These are phyloP conservation scores for Solanum pennellii DNA, from an alignment of 257 asterid species.

Conservation along the genomic window DNA sequence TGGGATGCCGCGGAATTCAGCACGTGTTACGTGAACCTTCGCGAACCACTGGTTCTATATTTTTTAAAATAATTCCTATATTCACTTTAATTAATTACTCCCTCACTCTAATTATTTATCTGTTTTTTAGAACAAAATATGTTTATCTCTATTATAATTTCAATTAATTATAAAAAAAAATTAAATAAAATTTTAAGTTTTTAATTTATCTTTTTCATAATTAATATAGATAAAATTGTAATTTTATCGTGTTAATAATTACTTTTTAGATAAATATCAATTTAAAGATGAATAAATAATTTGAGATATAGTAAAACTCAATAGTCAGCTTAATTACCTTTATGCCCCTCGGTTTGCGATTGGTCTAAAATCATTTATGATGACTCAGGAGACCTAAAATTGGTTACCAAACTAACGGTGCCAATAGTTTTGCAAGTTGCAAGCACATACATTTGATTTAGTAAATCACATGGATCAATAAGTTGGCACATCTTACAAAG, in stretches of 20 bases:
- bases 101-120: too few species aligned
- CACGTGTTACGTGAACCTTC: slow-evolving; percentile 9
- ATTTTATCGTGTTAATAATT: too few species aligned
- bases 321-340: not conserved
- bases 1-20: not conserved
- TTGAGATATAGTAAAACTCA: rapidly evolving
- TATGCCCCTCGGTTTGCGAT: not conserved
- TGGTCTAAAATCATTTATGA: not conserved
- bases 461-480: not conserved
- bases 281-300: too few species aligned
- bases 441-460: not conserved
- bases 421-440: not conserved
- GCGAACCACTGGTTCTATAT: not conserved
- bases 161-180: too few species aligned
- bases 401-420: not conserved
- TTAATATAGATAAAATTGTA: too few species aligned
- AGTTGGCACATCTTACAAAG: not conserved
- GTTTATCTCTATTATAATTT: too few species aligned
- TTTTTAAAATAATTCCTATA: not conserved
- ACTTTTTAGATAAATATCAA: too few species aligned
- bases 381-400: not conserved
- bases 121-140: too few species aligned
- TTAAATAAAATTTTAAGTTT: too few species aligned
- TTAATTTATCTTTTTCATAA: too few species aligned
- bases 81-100: not conserved